Conservation (phyloP, 176 grass and related monocot genomes). For the Zizania latifolia region DNA sequence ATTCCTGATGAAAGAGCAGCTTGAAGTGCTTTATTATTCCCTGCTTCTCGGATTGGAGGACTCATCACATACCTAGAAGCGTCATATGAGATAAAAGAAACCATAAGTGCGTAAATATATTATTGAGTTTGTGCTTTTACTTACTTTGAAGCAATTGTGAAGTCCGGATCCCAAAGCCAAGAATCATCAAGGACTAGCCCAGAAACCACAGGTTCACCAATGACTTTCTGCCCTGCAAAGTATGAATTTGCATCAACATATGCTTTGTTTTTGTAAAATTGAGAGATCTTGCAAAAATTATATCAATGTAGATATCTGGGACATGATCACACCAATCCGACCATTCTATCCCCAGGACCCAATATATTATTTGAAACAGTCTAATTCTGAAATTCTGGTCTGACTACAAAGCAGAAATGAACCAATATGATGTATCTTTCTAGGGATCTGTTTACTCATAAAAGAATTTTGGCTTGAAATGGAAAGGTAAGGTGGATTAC, state of each 20-base stretch:
- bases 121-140: background rate
- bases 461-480: conserved; percentile 2
- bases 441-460: background rate
- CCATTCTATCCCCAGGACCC: background rate
- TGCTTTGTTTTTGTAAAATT: background rate
- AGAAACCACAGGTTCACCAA: conserved; percentile 94
- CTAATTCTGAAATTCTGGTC: background rate
- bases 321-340: background rate
- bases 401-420: background rate
- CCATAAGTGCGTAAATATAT: conserved; percentile 8
- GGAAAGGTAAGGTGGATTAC: conserved; percentile 23
- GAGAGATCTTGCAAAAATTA: conserved; percentile 15
- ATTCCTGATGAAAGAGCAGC: conserved; percentile 89
- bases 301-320: background rate
- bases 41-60: conserved; percentile 86
- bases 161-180: conserved; percentile 92
- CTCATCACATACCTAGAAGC: conserved; percentile 93
- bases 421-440: background rate
- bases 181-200: conserved; percentile 91
- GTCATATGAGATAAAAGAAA: conserved; percentile 26
- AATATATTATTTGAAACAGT: background rate
- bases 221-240: conserved; percentile 77
- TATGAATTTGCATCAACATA: conserved; percentile 26
- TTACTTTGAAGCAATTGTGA: conserved; percentile 77
- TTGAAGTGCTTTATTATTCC: conserved; percentile 73